Conservation (phyloP, 139 green algal species). For the Chlorella sorokiniana region DNA sequence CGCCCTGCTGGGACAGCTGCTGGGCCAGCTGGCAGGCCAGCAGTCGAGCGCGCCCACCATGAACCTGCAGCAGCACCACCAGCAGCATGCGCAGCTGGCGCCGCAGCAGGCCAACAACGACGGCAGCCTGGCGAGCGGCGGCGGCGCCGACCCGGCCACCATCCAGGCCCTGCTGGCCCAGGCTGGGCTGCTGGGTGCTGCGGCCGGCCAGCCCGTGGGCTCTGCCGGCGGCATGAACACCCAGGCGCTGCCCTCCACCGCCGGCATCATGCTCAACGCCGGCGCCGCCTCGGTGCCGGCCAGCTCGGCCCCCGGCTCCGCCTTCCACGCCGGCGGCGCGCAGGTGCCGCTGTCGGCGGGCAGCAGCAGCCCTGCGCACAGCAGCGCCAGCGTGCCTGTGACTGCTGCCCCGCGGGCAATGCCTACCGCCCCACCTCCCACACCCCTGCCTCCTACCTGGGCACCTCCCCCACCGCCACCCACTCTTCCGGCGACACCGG, state of each 20-base stretch:
- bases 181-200: constrained; percentile 24
- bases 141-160: constrained; percentile 10
- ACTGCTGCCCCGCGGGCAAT: not conserved
- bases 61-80: constrained; percentile 14
- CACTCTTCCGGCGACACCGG: constrained; percentile 4
- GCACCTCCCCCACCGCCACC: constrained; percentile 28
- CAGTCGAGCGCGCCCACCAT: constrained; percentile 5
- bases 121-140: not conserved
- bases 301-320: not conserved
- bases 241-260: not conserved
- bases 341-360: not conserved
- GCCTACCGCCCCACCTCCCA: not conserved
- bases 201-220: not conserved
- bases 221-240: not conserved
- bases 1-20: constrained; percentile 40
- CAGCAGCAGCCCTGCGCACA: constrained; percentile 9
- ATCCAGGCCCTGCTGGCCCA: constrained; percentile 39
- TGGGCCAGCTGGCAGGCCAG: constrained; percentile 32
- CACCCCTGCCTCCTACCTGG: constrained; percentile 16
- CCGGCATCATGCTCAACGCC: constrained; percentile 9
- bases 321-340: not conserved
- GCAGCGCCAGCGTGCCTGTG: not conserved
- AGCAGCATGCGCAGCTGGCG: not conserved
- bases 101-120: not conserved
- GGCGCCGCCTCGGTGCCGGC: not conserved